Conservation (phyloP, 2,329 filamentous ascomycete species). For the Calonectria fujianensis region DNA sequence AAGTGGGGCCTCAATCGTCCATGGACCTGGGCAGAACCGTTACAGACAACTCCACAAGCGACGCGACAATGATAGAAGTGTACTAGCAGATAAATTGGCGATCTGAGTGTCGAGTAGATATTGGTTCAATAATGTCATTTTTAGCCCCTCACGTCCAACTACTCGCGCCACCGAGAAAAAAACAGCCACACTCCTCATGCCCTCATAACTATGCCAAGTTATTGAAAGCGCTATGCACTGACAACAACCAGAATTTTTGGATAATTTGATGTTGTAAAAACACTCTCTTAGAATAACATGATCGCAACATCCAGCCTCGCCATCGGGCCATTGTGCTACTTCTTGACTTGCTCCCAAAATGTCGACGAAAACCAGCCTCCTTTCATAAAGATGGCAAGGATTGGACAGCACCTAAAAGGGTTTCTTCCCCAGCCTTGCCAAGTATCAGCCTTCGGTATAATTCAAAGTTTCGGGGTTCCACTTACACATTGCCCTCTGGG, state of each 20-base stretch:
- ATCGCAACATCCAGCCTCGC: neutral
- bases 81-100: neutral
- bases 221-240: neutral
- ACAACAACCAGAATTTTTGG: neutral
- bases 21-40: neutral
- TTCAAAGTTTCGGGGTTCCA: neutral
- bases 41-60: slow-evolving; percentile 23
- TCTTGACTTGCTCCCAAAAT: neutral
- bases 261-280: neutral
- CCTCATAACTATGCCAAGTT: no score
- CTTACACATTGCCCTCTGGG: slow-evolving; percentile 62
- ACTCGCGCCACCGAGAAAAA: neutral
- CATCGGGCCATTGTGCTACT: neutral
- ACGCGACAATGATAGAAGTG: neutral
- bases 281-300: neutral
- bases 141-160: neutral
- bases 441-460: neutral
- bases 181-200: neutral
- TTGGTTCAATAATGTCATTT: neutral
- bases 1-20: slow-evolving; percentile 3
- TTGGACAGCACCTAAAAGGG: slow-evolving; percentile 49
- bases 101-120: neutral
- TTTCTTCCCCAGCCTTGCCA: slow-evolving; percentile 54
- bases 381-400: neutral
- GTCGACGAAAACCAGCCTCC: neutral